A percentile compares a stretch with the other conserved stretches of the same genome.
Conservation (phyloP, 192 early-diverging fungal genomes). For the Haplosporangium gracile region DNA sequence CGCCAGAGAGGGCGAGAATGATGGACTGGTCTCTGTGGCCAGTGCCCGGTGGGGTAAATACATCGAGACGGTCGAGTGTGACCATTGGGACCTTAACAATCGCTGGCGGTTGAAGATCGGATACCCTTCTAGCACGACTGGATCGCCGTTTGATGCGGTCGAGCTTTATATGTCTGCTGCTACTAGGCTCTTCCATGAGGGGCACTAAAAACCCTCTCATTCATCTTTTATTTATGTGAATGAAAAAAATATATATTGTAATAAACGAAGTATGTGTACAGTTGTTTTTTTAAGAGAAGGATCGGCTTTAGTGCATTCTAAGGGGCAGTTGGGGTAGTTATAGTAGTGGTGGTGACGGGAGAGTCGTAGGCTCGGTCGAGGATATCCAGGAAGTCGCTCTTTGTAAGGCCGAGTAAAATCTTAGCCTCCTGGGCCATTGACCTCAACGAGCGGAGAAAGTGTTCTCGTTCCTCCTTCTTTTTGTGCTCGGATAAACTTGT, state of each 20-base stretch:
- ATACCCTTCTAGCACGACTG: constrained; percentile 7
- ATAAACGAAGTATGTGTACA: not conserved
- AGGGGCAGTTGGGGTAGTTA: not conserved
- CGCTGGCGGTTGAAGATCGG: constrained; percentile 60
- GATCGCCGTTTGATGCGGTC: constrained; percentile 72
- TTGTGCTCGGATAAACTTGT: not conserved
- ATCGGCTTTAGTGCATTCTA: not conserved
- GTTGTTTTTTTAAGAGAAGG: not conserved
- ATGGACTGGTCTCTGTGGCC: constrained; percentile 88
- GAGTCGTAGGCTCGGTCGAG: not conserved
- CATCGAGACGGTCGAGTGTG: constrained; percentile 81
- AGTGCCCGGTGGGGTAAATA: constrained; percentile 94
- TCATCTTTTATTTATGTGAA: too few species aligned
- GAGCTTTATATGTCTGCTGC: constrained; percentile 82
- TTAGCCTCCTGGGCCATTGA: not conserved
- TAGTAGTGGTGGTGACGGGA: not conserved
- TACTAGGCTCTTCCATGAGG: constrained; percentile 74
- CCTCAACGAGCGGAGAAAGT: not conserved
- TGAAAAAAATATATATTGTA: too few species aligned
- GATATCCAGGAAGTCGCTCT: not conserved
- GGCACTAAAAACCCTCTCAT: constrained; percentile 57
- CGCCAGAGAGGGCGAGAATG: constrained; percentile 88
- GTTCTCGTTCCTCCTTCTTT: not conserved
- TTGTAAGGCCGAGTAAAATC: not conserved
- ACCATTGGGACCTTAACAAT: constrained; percentile 91